Evolutionary conservation across 345 rosid species (phyloP), one percentile per base, ranked within the genome.

Genomic region (Salix suchowensis): DNA sequence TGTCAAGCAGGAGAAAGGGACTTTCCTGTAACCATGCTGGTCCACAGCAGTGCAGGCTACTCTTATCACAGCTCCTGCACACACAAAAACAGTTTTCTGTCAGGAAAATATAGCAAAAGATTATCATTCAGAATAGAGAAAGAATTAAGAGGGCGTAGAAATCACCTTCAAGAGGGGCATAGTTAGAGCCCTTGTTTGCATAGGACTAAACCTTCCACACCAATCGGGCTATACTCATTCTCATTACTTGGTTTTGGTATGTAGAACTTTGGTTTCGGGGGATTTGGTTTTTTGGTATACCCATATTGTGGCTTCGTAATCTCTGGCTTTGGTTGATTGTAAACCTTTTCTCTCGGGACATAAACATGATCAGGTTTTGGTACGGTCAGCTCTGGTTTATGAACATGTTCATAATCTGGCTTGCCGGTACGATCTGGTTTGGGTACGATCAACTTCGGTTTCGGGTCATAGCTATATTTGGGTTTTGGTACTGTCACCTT

Each of bases 31-130:
- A 55, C 75, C 82, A 19, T 74, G 9, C 6, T 67, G n/a, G 30
- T 60, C 82, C 65, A 68, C 44, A 60, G 28, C 52, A 36, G 65
- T 40, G 39, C 82, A 79, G 6, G 42, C 44, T 58, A 79, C 69
- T 46, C 13, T 74, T 65, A 46, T 71, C 71, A 79, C 71, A 37
- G 75, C 75, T 34, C 82, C 82, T 79, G 19, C 23, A 61, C 14
- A n/a, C 54, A 70, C 50, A 34, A 30, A 19, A 7, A 21, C 32
- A 0, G 3, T 18, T 46, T 24, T 14, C 37, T 39, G 14, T 58
- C 3, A 30, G 32, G 37, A 48, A 23, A 21, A 19, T 15, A 11
- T 4, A 5, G 15, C 4, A 7, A 30, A 32, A 30, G 18, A 4
- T 4, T 15, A 48, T 46, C 2, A 46, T 46, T 13, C 16, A 48